Evolutionary conservation across 169 alveolate species (phyloP), one percentile per base, ranked within the genome.

Genomic region (Plasmodium inui): DNA sequence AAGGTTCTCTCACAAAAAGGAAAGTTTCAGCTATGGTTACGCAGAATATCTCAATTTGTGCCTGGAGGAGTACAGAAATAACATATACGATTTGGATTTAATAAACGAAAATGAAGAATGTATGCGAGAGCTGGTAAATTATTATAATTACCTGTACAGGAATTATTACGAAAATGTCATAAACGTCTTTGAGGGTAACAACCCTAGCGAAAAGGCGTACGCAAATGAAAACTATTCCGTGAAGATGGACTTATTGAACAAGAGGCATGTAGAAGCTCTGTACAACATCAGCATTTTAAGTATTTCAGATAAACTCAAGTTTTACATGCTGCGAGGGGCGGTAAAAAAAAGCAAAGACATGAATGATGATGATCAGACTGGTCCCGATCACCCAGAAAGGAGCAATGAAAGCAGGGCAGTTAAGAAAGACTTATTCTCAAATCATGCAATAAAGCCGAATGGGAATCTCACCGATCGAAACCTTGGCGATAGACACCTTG

Each of bases 71-170:
- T 91, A 91, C 53, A 91, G 41, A 61, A 91, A 91, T n/a, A 91
- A 91, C 61, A 91, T 91, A 81, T 91, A 91, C 57, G 95, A 91
- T 76, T 55, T 91, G 71, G 95, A 91, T 53, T 82, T 91, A 91
- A 91, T 91, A 81, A 91, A 91, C 80, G 95, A 91, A 26, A 91
- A 91, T 91, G 95, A 91, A 44, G 95, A 91, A 81, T 91, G 95
- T 82, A 91, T 80, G 92, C 91, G 95, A 30, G 95, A 91, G 76
- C 70, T 91, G 32, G 79, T 91, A 67, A 91, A 91, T 82, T 91
- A 91, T 76, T 91, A 91, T 82, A 91, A 91, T 81, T 91, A 91
- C n/a, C 83, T 91, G 57, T 71, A 91, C 44, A 46, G 82, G 80
- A 81, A 91, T 81, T 91, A 82, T 91, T 91, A 91, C 83, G 95